Conservation (phyloP, 2,329 filamentous ascomycete genomes). For the Conoideocrella luteorostrata region DNA sequence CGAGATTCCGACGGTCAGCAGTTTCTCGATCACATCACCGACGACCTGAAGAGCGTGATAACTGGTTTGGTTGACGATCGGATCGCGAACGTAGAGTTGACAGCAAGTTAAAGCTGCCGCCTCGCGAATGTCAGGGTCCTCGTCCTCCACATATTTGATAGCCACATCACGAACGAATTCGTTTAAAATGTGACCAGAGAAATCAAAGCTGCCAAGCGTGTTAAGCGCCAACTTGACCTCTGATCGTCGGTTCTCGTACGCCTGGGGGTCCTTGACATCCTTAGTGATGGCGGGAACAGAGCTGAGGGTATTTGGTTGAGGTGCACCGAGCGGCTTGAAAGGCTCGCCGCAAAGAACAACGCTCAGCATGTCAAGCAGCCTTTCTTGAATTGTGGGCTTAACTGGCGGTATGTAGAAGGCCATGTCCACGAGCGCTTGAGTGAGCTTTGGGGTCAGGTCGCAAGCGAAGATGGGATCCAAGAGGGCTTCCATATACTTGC, state of each 20-base stretch:
- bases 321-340: conserved; percentile 87
- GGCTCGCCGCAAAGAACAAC: conserved; percentile 87
- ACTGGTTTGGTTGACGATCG: conserved; percentile 96
- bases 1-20: conserved; percentile 89
- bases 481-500: conserved; percentile 95
- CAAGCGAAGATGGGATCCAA: conserved; percentile 96
- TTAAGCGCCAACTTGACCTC: conserved; percentile 92
- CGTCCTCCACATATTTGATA: conserved; percentile 95
- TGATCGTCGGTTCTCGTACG: conserved; percentile 72
- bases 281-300: conserved; percentile 79
- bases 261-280: conserved; percentile 76
- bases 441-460: conserved; percentile 86
- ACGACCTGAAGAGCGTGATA: conserved; percentile 96
- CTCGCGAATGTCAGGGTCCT: conserved; percentile 87
- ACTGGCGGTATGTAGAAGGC: conserved; percentile 97
- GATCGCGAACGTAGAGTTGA: conserved; percentile 92
- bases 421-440: conserved; percentile 95
- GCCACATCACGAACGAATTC: conserved; percentile 98
- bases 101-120: conserved; percentile 95
- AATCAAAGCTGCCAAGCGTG: conserved; percentile 97
- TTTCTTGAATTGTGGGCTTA: conserved; percentile 86
- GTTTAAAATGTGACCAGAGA: conserved; percentile 85
- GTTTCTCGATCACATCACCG: conserved; percentile 93
- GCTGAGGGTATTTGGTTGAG: conserved; percentile 71
- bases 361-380: conserved; percentile 89